A percentile compares a stretch with the other conserved stretches of the same genome.
Conservation (phyloP, 2,329 filamentous ascomycete species). For the Pseudogymnoascus pannorum region DNA sequence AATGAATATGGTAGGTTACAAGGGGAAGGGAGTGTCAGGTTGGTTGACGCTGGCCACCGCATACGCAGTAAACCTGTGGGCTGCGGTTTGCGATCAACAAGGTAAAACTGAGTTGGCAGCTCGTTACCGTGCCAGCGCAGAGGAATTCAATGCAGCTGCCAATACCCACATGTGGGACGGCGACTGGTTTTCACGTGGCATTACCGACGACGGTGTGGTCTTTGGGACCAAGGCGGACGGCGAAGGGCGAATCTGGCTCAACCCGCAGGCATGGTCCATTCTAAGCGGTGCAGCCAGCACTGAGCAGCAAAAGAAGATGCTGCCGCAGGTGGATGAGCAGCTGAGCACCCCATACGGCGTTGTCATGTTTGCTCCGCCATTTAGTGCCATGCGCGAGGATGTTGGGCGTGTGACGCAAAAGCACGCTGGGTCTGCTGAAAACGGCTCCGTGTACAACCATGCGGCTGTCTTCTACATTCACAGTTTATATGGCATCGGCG, state of each 20-base stretch:
- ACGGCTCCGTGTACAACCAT: conserved; percentile 52
- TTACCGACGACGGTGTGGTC: conserved; percentile 46
- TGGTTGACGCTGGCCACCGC: conserved; percentile 51
- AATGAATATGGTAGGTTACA: conserved; percentile 56
- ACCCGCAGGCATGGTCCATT: conserved; percentile 49
- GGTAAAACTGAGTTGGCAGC: conserved; percentile 34
- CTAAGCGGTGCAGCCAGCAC: conserved; percentile 43
- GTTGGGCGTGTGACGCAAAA: conserved; percentile 52
- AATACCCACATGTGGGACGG: conserved; percentile 49
- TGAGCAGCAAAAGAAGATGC: conserved; percentile 37
- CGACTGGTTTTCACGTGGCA: conserved; percentile 49
- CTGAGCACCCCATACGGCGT: conserved; percentile 47
- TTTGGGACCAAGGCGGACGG: conserved; percentile 44
- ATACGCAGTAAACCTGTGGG: conserved; percentile 47
- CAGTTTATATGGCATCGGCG: conserved; percentile 43
- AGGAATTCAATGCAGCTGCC: conserved; percentile 42
- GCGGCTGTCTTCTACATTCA: conserved; percentile 48
- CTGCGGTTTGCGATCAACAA: conserved; percentile 41
- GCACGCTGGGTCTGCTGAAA: conserved; percentile 50
- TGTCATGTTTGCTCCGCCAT: conserved; percentile 49
- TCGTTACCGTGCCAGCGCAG: conserved; percentile 38
- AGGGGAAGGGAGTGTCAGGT: conserved; percentile 49
- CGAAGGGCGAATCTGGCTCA: conserved; percentile 52
- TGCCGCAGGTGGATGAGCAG: conserved; percentile 43
- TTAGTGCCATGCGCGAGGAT: conserved; percentile 48